Conservation (phyloP, 1,284 basidiomycete genomes). For the Moesziomyces aphidis region DNA sequence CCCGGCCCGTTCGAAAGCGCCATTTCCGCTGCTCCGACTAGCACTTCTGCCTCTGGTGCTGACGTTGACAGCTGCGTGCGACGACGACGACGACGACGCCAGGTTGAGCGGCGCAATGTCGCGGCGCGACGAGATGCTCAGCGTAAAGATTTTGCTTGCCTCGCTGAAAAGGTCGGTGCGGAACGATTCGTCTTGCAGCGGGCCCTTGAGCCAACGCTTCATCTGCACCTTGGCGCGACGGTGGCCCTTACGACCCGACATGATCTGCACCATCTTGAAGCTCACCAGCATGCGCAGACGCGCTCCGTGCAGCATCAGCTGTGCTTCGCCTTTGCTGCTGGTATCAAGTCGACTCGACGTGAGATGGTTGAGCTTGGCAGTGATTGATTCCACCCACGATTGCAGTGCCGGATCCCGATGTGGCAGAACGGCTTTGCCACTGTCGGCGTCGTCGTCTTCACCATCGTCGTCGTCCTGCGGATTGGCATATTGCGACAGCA, state of each 20-base stretch:
- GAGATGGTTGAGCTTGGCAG: no score
- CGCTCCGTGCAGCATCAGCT: constrained; percentile 4
- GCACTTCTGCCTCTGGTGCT: background rate
- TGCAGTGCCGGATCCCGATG: no score
- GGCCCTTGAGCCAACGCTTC: constrained; percentile 5
- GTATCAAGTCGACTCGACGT: background rate
- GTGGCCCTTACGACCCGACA: constrained; percentile 9
- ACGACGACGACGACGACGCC: background rate
- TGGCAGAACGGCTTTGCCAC: no score
- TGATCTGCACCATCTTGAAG: constrained; percentile 8
- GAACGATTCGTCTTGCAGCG: constrained; percentile 1
- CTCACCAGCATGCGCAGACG: constrained; percentile 7
- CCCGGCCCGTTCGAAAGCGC: background rate
- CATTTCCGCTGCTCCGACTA: background rate
- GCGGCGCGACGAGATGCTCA: constrained; percentile 2
- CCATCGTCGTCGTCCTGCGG: no score
- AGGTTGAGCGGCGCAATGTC: constrained; percentile 2
- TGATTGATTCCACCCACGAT: no score
- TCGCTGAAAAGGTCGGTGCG: constrained; percentile 1
- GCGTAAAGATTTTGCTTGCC: constrained; percentile 8
- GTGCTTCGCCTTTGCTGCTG: background rate
- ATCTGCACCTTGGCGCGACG: constrained; percentile 1
- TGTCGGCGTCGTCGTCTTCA: no score
- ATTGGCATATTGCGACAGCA: background rate
- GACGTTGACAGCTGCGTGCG: no score